Evolutionary conservation across 2,329 filamentous ascomycete species (phyloP).

Genomic region (Elsinoe necatrix): DNA sequence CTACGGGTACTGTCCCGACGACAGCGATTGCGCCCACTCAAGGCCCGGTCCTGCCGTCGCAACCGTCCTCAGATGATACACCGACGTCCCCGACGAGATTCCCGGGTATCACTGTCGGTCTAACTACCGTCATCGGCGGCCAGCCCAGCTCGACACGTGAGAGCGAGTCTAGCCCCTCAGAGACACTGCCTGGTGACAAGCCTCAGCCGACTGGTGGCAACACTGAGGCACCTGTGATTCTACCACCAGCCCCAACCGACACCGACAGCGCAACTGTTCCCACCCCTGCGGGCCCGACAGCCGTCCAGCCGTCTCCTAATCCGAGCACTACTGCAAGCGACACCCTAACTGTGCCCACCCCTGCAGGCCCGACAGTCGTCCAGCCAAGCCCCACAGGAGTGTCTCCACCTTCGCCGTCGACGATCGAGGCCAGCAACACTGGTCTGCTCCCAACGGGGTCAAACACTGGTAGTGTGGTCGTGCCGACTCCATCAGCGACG

Average conservation of each 20-base stretch:
- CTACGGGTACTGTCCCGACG: not conserved
- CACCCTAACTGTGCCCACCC: not conserved
- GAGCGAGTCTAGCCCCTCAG: not conserved
- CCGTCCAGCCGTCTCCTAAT: not conserved
- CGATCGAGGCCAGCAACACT: too few species aligned
- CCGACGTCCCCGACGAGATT: constrained; percentile 4
- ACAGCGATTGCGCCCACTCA: not conserved
- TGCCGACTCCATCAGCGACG: not conserved
- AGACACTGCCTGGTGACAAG: not conserved
- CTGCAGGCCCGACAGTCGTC: not conserved
- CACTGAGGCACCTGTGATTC: not conserved
- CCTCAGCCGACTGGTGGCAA: not conserved
- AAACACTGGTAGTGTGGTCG: not conserved
- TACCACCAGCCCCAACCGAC: not conserved
- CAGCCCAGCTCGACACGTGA: not conserved
- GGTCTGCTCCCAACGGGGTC: not conserved
- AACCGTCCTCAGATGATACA: not conserved
- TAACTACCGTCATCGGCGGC: constrained; percentile 4
- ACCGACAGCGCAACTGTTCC: not conserved
- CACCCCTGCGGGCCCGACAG: not conserved
- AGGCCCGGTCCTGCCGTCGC: not conserved
- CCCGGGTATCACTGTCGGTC: constrained; percentile 11
- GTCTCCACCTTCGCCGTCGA: not conserved
- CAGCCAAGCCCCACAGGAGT: not conserved
- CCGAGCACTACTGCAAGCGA: not conserved